These are phyloP conservation scores for Talaromyces adpressus DNA, from an alignment of 495 filamentous ascomycete species.

Conservation along the genomic window DNA sequence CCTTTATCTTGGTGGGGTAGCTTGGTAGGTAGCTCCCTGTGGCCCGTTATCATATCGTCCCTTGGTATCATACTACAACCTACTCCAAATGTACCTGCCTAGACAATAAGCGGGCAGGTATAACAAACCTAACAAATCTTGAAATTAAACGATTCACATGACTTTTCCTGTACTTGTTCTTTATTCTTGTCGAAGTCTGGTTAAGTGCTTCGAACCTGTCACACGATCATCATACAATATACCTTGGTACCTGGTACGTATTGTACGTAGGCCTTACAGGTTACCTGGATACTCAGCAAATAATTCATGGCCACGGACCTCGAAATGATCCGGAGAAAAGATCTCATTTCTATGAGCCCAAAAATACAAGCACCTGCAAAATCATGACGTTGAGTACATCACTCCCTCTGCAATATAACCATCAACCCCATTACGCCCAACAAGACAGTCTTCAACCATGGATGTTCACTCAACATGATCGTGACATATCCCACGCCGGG, in stretches of 20 bases:
- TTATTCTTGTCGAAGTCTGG: neutral
- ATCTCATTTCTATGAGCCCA: neutral
- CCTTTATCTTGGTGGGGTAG: neutral
- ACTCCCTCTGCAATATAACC: conserved; percentile 90
- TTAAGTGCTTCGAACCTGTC: neutral
- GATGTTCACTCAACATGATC: conserved; percentile 92
- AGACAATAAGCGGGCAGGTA: too few relatives aligned
- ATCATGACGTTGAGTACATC: conserved; percentile 5
- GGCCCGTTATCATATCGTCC: neutral
- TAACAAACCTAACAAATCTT: neutral
- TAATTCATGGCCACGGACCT: neutral
- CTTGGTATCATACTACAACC: too few relatives aligned
- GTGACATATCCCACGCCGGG: conserved; percentile 97
- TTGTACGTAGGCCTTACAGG: too few relatives aligned
- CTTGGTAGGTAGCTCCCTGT: conserved; percentile 4
- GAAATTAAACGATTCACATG: neutral
- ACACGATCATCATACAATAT: neutral
- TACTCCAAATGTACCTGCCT: too few relatives aligned
- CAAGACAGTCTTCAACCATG: conserved; percentile 94
- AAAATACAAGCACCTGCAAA: neutral
- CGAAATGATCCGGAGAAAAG: neutral
- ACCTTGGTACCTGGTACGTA: neutral
- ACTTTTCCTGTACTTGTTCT: neutral
- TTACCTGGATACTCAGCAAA: neutral
- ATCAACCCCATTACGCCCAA: conserved; percentile 91